phyloP scores from a whole-genome alignment of 768 basidiomycete genomes.

The Termitomyces sp. region DNA sequence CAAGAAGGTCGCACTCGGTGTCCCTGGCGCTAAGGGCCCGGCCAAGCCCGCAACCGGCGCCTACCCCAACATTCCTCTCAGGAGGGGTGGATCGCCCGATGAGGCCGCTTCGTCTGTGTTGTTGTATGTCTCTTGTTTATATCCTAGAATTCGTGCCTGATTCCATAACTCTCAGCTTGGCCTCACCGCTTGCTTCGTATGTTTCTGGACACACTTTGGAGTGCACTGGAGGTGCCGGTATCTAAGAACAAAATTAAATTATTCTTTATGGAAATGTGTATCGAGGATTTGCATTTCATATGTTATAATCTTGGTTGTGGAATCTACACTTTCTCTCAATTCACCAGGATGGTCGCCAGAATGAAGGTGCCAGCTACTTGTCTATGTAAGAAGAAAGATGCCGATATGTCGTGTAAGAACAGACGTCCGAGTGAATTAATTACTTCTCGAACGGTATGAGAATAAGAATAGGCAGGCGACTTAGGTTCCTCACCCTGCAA shows the following conservation, averaged over 20 bases:
- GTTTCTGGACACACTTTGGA: conserved; percentile 82
- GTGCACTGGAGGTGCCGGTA: conserved; percentile 78
- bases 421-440: no score
- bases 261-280: not conserved
- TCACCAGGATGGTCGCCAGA: no score
- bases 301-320: not conserved
- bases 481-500: no score
- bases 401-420: no score
- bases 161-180: conserved; percentile 44
- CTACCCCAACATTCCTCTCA: conserved; percentile 53
- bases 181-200: conserved; percentile 74
- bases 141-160: not conserved
- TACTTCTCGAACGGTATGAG: no score
- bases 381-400: no score
- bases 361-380: no score
- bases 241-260: conserved; percentile 30
- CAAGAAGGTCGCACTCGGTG: conserved; percentile 78
- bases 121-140: conserved; percentile 49
- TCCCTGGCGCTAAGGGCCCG: conserved; percentile 51
- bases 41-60: conserved; percentile 22
- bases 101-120: conserved; percentile 74
- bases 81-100: conserved; percentile 61
- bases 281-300: not conserved
- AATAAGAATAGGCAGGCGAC: no score
- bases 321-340: not conserved